These are phyloP conservation scores for Aspergillus taichungensis DNA, from an alignment of 495 filamentous ascomycete species.

Conservation along the genomic window DNA sequence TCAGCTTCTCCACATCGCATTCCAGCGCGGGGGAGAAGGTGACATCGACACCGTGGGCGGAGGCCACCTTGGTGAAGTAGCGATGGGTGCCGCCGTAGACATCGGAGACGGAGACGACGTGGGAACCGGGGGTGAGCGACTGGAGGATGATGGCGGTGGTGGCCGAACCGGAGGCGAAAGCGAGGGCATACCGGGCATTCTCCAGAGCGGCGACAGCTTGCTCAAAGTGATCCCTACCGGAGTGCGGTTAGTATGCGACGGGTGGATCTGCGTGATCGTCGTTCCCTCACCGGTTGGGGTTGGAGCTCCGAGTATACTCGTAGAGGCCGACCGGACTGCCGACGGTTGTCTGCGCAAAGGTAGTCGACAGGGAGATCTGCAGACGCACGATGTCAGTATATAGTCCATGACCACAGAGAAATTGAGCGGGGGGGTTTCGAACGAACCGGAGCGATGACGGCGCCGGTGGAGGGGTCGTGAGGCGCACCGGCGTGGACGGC, in stretches of 20 bases:
- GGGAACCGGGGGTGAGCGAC: slow-evolving; percentile 81
- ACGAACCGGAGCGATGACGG: slow-evolving; percentile 79
- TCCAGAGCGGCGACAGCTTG: slow-evolving; percentile 83
- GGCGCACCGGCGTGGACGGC: slow-evolving; percentile 89
- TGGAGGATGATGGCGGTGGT: slow-evolving; percentile 90
- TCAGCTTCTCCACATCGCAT: slow-evolving; percentile 70
- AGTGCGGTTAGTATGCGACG: slow-evolving; percentile 5
- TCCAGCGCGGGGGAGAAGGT: slow-evolving; percentile 91
- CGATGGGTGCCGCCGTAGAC: slow-evolving; percentile 97
- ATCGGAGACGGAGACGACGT: slow-evolving; percentile 92
- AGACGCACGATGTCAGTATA: slow-evolving; percentile 5
- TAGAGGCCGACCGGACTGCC: slow-evolving; percentile 77
- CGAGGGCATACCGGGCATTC: slow-evolving; percentile 83
- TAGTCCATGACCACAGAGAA: neutral
- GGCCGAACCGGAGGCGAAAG: slow-evolving; percentile 91
- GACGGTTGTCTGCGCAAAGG: slow-evolving; percentile 77
- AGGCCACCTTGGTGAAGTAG: slow-evolving; percentile 97
- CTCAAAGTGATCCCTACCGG: slow-evolving; percentile 73
- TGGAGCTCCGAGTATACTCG: slow-evolving; percentile 86
- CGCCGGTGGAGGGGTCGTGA: slow-evolving; percentile 84
- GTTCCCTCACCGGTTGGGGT: slow-evolving; percentile 68
- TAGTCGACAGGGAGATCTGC: slow-evolving; percentile 90
- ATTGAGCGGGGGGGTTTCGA: neutral
- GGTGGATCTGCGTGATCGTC: neutral
- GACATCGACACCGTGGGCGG: slow-evolving; percentile 87